Conservation (phyloP, 2,329 filamentous ascomycete genomes). For the Xylariaceae sp. region DNA sequence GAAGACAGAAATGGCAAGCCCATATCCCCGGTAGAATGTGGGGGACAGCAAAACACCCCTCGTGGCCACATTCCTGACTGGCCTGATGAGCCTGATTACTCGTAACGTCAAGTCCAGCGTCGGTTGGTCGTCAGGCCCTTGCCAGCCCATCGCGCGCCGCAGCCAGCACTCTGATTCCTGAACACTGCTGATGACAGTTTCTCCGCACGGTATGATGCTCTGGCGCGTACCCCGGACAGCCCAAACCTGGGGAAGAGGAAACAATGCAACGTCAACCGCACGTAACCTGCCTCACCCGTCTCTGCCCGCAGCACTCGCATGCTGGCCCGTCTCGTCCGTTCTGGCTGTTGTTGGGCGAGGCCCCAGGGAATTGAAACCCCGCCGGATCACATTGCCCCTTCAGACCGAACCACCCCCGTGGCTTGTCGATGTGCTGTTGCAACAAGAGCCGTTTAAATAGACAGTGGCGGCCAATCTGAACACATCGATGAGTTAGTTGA, state of each 20-base stretch:
- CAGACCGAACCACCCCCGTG: too few relatives aligned
- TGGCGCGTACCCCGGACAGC: too few relatives aligned
- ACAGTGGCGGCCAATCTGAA: too few relatives aligned
- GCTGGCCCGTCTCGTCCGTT: too few relatives aligned
- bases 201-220: neutral
- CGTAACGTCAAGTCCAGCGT: neutral
- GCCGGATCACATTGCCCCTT: too few relatives aligned
- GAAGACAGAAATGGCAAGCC: slow-evolving; percentile 1
- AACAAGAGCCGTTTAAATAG: too few relatives aligned
- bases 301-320: neutral
- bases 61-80: slow-evolving; percentile 8
- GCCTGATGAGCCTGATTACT: neutral
- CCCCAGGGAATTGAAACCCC: too few relatives aligned
- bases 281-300: neutral
- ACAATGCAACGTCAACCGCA: neutral
- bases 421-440: too few relatives aligned
- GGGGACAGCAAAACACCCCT: neutral
- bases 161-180: neutral
- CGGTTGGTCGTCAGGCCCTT: neutral
- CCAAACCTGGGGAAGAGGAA: too few relatives aligned
- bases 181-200: neutral
- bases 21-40: slow-evolving; percentile 13
- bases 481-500: too few relatives aligned
- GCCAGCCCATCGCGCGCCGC: neutral
- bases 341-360: too few relatives aligned